phyloP scores from a whole-genome alignment of 2,329 filamentous ascomycete species.

The Drechslerella dactyloides region DNA sequence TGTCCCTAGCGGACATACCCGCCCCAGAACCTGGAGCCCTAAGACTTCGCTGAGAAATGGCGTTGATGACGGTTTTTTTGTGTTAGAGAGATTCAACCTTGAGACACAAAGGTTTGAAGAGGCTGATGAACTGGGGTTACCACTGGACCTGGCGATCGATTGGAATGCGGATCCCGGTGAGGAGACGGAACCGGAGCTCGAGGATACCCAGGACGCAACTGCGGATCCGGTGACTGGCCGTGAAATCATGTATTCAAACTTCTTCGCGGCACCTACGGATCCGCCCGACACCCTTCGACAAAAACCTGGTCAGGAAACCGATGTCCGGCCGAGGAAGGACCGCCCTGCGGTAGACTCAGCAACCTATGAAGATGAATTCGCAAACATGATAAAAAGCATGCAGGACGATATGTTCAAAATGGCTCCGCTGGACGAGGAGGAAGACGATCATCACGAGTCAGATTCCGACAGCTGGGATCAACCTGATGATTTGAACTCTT shows the following conservation, averaged over 20 bases:
- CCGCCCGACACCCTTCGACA: constrained; percentile 81
- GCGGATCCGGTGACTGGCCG: constrained; percentile 73
- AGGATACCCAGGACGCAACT: constrained; percentile 67
- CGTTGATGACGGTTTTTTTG: constrained; percentile 98
- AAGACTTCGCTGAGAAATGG: constrained; percentile 58
- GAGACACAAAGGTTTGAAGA: constrained; percentile 88
- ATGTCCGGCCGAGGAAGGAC: constrained; percentile 62
- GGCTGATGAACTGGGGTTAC: constrained; percentile 67
- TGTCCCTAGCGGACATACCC: background rate
- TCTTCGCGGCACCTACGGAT: constrained; percentile 67
- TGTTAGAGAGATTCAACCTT: constrained; percentile 95
- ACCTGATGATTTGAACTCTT: constrained; percentile 73
- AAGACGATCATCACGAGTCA: constrained; percentile 65
- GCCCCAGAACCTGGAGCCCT: background rate
- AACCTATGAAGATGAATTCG: constrained; percentile 67
- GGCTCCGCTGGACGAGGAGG: background rate
- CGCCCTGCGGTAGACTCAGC: background rate
- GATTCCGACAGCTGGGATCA: constrained; percentile 71
- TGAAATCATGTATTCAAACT: constrained; percentile 59
- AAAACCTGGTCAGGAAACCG: constrained; percentile 90
- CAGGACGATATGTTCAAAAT: constrained; percentile 84
- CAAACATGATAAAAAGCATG: constrained; percentile 76
- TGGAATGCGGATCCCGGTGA: constrained; percentile 67
- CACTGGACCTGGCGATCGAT: constrained; percentile 81
- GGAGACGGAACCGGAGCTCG: constrained; percentile 57